Evolutionary conservation across 331 rosid genomes (phyloP).

Genomic region (Stylosanthes scabra): DNA sequence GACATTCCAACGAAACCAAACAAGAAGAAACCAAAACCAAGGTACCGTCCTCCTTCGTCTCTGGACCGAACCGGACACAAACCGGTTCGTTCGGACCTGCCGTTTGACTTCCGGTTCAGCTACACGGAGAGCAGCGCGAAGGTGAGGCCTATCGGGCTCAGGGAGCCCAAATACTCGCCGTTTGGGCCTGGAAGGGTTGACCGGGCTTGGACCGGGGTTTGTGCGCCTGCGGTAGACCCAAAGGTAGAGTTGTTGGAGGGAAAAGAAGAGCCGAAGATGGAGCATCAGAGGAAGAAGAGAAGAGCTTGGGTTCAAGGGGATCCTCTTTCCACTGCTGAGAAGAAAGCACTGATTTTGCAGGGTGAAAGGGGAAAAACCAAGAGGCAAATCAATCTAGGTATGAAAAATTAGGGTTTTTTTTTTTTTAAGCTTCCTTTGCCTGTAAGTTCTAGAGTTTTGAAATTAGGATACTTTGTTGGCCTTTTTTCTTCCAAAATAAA

Average conservation of each 20-base stretch:
- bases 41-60: conserved; percentile 67
- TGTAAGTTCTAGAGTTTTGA: too few species aligned
- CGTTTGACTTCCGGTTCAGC: conserved; percentile 88
- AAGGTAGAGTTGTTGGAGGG: conserved; percentile 68
- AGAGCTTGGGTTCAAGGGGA: conserved; percentile 68
- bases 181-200: conserved; percentile 80
- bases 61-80: conserved; percentile 60
- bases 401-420: not conserved
- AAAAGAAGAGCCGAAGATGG: conserved; percentile 61
- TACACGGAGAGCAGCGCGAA: conserved; percentile 79
- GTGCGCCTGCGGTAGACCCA: conserved; percentile 84
- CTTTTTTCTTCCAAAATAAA: not conserved
- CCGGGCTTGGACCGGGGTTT: conserved; percentile 87
- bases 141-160: conserved; percentile 83
- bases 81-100: conserved; percentile 63
- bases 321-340: conserved; percentile 67
- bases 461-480: not conserved
- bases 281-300: conserved; percentile 60
- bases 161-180: conserved; percentile 96
- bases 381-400: conserved; percentile 88
- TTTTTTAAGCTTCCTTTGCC: too few species aligned
- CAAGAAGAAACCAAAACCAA: conserved; percentile 58
- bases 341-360: conserved; percentile 64
- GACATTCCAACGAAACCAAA: conserved; percentile 41
- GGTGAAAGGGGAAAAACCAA: conserved; percentile 70